phyloP scores from a whole-genome alignment of 495 filamentous ascomycete genomes.

The Talaromyces borbonicus region DNA sequence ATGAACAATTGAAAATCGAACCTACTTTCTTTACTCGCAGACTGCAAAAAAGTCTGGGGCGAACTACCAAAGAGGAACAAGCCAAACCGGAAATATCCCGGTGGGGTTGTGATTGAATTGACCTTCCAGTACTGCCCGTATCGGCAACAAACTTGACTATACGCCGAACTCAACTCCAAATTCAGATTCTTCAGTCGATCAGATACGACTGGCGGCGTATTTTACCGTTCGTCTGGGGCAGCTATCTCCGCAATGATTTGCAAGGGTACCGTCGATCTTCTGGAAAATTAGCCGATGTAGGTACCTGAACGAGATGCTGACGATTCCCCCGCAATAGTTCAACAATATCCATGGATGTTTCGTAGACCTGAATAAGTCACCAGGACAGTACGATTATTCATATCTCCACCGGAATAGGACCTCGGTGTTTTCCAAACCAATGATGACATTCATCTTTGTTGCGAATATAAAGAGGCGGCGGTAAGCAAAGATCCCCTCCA shows the following conservation, averaged over 20 bases:
- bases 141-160: neutral
- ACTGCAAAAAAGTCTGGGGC: neutral
- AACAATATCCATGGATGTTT: neutral
- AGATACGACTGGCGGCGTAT: neutral
- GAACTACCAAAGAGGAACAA: neutral
- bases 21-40: neutral
- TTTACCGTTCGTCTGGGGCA: neutral
- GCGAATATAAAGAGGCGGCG: neutral
- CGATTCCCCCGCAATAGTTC: neutral
- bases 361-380: neutral
- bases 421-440: neutral
- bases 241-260: neutral
- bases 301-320: neutral
- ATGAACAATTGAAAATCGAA: neutral
- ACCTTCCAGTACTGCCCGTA: neutral
- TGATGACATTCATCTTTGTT: neutral
- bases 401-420: neutral
- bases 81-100: constrained; percentile 1
- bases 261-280: neutral
- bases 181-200: neutral
- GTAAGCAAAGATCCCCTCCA: neutral
- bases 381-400: neutral
- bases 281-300: neutral
- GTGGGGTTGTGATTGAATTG: neutral
- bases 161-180: neutral